Evolutionary conservation across 164 flowering plant genomes (phyloP), one percentile per base, ranked within the genome.

Genomic region (Kalanchoe fedtschenkoi): DNA sequence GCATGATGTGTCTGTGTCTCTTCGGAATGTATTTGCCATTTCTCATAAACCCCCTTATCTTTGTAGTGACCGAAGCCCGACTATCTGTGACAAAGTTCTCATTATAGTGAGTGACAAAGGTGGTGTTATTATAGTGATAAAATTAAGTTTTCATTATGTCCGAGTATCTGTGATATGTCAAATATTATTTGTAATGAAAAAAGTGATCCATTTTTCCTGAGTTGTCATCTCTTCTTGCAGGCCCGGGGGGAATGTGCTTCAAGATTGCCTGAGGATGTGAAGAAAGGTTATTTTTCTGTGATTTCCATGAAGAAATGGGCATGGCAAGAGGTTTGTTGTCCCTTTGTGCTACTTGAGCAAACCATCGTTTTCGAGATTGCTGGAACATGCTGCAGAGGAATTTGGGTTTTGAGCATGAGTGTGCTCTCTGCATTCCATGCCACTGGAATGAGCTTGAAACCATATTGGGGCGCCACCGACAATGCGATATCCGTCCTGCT

Each of bases 251-350:
- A 54, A 6, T 6, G n/a, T 44, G 53, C 22, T 4, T 19, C 33
- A 17, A 34, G 24, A 17, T 34, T 56, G 54, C 67, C 61, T 8
- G 39, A 56, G 29, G 67, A 65, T 56, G 67, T 55, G 15, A 65
- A 65, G 47, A 32, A 56, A 51, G 67, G 67, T 29, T 61, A 56
- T 32, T 65, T 65, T 57, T 59, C 61, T 6, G 67, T 65, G 38
- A 29, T 65, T n/a, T 61, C 61, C 15, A 16, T 65, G 1, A 54
- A 57, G 5, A n/a, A 11, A 56, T 30, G 61, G 58, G 2, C 28
- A 56, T 22, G 24, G 39, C 7, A 65, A 57, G 61, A n/a, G 51
- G 33, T 56, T 34, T 56, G 67, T 41, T 29, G 28, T 65, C 13
- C 61, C 51, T n/a, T 35, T 65, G 19, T 19, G 54, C 24, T 56